Base-by-base conservation (phyloP, 805 yeast genomes). In the Pichia exigua region DNA sequence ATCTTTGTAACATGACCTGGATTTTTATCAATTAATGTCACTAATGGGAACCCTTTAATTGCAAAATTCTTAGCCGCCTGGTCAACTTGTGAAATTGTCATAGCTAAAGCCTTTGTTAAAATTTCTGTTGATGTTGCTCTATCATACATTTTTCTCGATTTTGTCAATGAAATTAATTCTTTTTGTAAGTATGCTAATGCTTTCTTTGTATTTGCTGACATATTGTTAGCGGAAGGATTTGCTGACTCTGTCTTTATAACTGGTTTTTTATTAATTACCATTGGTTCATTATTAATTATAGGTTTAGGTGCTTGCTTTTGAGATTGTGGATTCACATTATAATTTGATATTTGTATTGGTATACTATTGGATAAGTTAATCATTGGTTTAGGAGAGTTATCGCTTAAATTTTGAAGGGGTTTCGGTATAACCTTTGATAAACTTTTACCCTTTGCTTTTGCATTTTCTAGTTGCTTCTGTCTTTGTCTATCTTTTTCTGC, bases 11-110 rank as follows among this genome's bases (percentile, higher is more conserved):
- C 78, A 65, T 86, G 91, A 54, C 81, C 84, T 3, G 95, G 95
- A 49, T 87, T 87, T 57, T 82, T 83, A 52, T 87, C 92, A 60
- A 86, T 87, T 61, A 85, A 74, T 32, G 87, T 85, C 15, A 86
- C 81, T 55, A 87, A 70, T 5, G 94, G 91, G 60, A 86, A 85
- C 21, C 89, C 87, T 1, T 82, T 81, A 53, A 87, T 83, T 18
- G 94, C 91, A 39, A 85, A 87, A 59, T 82, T 83, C 60, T 90
- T 87, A 0, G 96, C 96, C 9, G 91, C 91, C 58, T 83, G 91
- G 53, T 86, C 85, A 11, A 87, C 92, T 65, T 87, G 94, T 12
- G 95, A 92, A 56, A 91, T 89, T 0, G 96, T 92, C 73, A 91
- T 86, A 3, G 97, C 96, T 58, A 91, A 74, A 1, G 97, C 96